Evolutionary conservation across 1,139 yeast species (phyloP).

Genomic region (Suhomyces guaymorum): DNA sequence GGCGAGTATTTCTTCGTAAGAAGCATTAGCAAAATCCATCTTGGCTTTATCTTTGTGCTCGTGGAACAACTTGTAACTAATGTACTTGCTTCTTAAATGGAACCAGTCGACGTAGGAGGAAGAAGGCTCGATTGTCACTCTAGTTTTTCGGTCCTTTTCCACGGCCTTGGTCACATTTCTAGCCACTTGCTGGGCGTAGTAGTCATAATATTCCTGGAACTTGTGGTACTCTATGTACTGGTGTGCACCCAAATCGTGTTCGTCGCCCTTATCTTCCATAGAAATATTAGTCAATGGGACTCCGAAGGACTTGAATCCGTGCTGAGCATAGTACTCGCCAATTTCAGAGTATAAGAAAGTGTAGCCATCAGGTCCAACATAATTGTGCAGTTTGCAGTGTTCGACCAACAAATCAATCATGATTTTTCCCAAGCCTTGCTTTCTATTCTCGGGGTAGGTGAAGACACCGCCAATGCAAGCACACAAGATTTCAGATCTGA

Average conservation of each 20-base stretch:
- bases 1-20: conserved; percentile 27
- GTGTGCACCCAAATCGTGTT: conserved; percentile 10
- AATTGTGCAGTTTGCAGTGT: conserved; percentile 20
- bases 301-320: conserved; percentile 57
- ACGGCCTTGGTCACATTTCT: conserved; percentile 21
- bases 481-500: conserved; percentile 18
- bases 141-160: conserved; percentile 26
- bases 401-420: conserved; percentile 56
- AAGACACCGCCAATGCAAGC: conserved; percentile 36
- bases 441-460: conserved; percentile 57
- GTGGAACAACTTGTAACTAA: conserved; percentile 32
- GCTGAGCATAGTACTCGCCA: conserved; percentile 61
- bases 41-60: conserved; percentile 14
- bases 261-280: conserved; percentile 10
- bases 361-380: conserved; percentile 41
- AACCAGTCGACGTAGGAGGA: conserved; percentile 45
- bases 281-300: conserved; percentile 40
- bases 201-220: conserved; percentile 29
- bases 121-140: conserved; percentile 34
- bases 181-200: conserved; percentile 24
- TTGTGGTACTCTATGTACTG: conserved; percentile 33
- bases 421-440: conserved; percentile 61
- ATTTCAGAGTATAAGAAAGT: conserved; percentile 68
- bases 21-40: conserved; percentile 26
- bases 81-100: conserved; percentile 43